Percentiles rank a stretch among this genome's conserved stretches.
These are phyloP conservation scores for Crucibulum laeve DNA, from an alignment of 768 basidiomycete species.

Conservation along the genomic window DNA sequence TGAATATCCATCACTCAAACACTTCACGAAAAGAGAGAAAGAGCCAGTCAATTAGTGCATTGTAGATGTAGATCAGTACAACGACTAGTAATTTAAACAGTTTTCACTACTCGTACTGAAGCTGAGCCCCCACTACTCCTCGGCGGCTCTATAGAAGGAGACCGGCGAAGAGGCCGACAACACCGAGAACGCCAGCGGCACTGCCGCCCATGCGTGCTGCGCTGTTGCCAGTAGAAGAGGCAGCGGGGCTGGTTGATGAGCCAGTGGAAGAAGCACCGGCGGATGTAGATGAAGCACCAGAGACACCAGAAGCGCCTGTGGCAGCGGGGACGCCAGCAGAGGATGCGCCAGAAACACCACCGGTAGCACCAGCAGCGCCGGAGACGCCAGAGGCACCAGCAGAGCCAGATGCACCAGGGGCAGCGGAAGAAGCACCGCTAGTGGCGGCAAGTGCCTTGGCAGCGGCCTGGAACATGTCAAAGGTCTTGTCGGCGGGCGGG, in stretches of 20 bases:
- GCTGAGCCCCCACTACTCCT: slow-evolving; percentile 8
- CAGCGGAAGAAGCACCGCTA: slow-evolving; percentile 8
- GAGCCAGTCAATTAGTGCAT: slow-evolving; percentile 5
- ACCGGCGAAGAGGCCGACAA: slow-evolving; percentile 25
- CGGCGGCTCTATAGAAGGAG: slow-evolving; percentile 21
- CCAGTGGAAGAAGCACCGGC: slow-evolving; percentile 5
- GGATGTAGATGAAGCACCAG: not conserved
- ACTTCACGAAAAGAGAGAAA: not conserved
- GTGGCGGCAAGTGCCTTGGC: slow-evolving; percentile 16
- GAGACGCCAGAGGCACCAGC: slow-evolving; percentile 16
- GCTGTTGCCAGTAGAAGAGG: slow-evolving; percentile 12
- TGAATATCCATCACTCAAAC: not conserved
- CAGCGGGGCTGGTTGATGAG: slow-evolving; percentile 3
- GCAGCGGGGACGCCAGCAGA: slow-evolving; percentile 7
- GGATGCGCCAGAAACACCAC: slow-evolving; percentile 6
- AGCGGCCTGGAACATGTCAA: slow-evolving; percentile 39
- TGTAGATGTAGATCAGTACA: slow-evolving; percentile 4
- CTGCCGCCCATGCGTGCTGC: slow-evolving; percentile 25
- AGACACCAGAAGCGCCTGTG: not conserved
- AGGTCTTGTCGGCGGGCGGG: slow-evolving; percentile 40
- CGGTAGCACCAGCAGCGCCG: slow-evolving; percentile 6
- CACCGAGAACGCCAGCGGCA: slow-evolving; percentile 26
- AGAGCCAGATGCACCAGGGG: slow-evolving; percentile 4
- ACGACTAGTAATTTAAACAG: not conserved
- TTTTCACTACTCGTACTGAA: not conserved